Base-by-base conservation (phyloP, 148 eudicot species). In the Hydrangea macrophylla region DNA sequence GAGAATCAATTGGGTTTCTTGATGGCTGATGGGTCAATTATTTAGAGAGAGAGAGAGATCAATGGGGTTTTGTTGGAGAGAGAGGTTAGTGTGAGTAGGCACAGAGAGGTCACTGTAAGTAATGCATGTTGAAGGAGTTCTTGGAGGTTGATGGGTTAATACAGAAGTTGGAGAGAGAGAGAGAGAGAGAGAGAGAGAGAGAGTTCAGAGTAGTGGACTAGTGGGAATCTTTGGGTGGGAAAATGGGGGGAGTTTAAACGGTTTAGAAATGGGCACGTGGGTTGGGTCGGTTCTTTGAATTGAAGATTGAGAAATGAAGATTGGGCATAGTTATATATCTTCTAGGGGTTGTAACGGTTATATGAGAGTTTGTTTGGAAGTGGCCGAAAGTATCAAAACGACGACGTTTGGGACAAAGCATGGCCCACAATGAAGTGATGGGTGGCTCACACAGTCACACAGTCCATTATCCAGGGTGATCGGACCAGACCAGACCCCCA, bases 181-280 rank as follows among this genome's bases (percentile, higher is more conserved):
- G 57, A 5, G 63, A 42, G 55, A 45, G 71, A 26, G 77, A 45
- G 78, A 70, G 63, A n/a, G n/a, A n/a, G n/a, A n/a, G n/a, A n/a
- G n/a, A n/a, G 62, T n/a, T n/a, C n/a, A n/a, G 69, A 27, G n/a
- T n/a, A n/a, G n/a, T n/a, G n/a, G n/a, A n/a, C n/a, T 32, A 57
- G 69, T n/a, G 68, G 63, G 58, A 13, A 60, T 50, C 22, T 18
- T 17, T 20, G 4, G 59, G 76, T 61, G 74, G 78, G 74, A 75
- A 73, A 80, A 73, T 80, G 85, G 87, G 80, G 77, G n/a, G n/a
- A n/a, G n/a, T 83, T 80, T 69, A 70, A 85, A 81, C 86, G 84
- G 90, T 85, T 85, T 8, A 31, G 68, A 66, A 68, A 69, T 82
- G 76, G 89, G 92, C 83, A 80, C 84, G 79, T 80, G n/a, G n/a